Evolutionary conservation across 1,284 basidiomycete species (phyloP).

Genomic region (Phenoliferia sp.): DNA sequence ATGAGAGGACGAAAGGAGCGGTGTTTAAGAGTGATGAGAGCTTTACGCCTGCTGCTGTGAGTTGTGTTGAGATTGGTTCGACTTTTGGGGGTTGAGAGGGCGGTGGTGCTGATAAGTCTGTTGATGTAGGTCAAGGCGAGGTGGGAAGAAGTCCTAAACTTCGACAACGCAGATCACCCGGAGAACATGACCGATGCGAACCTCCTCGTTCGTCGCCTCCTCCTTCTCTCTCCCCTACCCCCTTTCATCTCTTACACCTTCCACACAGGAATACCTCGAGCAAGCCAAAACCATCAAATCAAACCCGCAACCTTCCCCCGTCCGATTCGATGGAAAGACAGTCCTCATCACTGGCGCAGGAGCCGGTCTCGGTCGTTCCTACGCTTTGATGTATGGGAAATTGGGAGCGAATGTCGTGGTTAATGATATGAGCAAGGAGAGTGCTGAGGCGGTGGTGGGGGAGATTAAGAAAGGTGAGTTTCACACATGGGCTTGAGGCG

Average conservation of each 20-base stretch:
- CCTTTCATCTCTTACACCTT: not conserved
- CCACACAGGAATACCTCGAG: slow-evolving; percentile 60
- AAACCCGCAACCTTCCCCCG: slow-evolving; percentile 68
- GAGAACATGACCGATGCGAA: slow-evolving; percentile 58
- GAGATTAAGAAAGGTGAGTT: slow-evolving; percentile 64
- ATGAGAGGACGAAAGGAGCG: slow-evolving; percentile 80
- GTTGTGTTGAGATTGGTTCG: slow-evolving; percentile 28
- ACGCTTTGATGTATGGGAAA: slow-evolving; percentile 83
- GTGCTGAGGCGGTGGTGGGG: slow-evolving; percentile 76
- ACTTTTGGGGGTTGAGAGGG: not conserved
- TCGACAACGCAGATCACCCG: slow-evolving; percentile 68
- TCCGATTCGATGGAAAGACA: slow-evolving; percentile 84
- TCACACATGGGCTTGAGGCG: not conserved
- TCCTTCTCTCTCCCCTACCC: not conserved
- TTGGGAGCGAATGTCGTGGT: slow-evolving; percentile 94
- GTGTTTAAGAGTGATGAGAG: slow-evolving; percentile 85
- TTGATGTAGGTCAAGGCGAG: slow-evolving; percentile 64
- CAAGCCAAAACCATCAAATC: slow-evolving; percentile 60
- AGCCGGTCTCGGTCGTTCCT: slow-evolving; percentile 84
- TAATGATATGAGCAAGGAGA: slow-evolving; percentile 77
- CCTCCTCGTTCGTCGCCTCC: slow-evolving; percentile 26
- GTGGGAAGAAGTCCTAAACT: slow-evolving; percentile 79
- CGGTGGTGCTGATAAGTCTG: too few species aligned
- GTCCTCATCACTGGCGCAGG: slow-evolving; percentile 93
- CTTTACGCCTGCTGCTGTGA: slow-evolving; percentile 90